Evolutionary conservation across 805 yeast species (phyloP), one percentile per base, ranked within the genome.

Genomic region (Saccharomycopsis synnaedendra): DNA sequence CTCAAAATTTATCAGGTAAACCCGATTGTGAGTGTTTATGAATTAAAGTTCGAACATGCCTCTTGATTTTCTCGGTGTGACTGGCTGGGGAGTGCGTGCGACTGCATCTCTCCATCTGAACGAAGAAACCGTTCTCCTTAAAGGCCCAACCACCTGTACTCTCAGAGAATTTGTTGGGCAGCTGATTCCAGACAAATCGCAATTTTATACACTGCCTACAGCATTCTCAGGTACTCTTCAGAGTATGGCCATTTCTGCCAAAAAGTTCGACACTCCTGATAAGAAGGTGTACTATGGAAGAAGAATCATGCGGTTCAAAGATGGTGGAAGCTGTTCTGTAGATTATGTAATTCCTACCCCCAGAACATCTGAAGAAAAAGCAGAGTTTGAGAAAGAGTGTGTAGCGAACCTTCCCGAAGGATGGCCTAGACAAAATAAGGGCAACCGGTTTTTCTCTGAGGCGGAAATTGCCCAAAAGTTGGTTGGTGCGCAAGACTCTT

Each of bases 181-280:
- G 60, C 57, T 0, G 75, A 66, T 6, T 68, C 80, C 49, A 59
- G 58, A 74, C 43, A 71, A 71, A 5, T 60, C 77, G 38, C 69
- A 69, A 55, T 71, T 81, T 55, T 64, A 37, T 10, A 5, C 66
- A 82, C 59, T 74, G 77, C 52, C 93, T 93, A 63, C 74, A 3
- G 61, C 82, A 32, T 76, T 77, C 61, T 78, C 78, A 51, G 96
- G 96, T 29, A 73, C 82, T 48, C 63, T 85, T 31, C 96, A 89
- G 63, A 87, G 96, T 2, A 58, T 82, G 60, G 80, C 76, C 58
- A 76, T 89, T 42, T 74, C 81, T 2, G 63, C 70, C 28, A 75
- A 77, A 5, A 11, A 11, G 5, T 45, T 49, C 37, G 71, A 71
- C 48, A 72, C 73, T 49, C 67, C 75, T n/a, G 65, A 67, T 39